Conservation (phyloP, 345 rosid genomes). For the Camelina laxa region DNA sequence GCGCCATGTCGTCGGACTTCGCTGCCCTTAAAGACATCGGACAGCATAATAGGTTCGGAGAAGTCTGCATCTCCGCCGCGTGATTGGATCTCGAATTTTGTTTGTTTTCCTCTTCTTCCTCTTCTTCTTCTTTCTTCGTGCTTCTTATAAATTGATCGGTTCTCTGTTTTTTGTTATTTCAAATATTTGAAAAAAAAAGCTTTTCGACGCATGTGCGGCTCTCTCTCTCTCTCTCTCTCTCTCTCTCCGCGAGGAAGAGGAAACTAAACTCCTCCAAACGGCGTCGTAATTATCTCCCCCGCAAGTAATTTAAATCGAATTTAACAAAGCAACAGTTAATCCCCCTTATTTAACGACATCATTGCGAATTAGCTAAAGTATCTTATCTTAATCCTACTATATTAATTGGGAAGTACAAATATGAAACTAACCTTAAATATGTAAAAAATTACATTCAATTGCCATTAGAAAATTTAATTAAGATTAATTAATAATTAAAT, state of each 20-base stretch:
- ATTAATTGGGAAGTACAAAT: no score
- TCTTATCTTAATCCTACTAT: no score
- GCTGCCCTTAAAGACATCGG: constrained; percentile 11
- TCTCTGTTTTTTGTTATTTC: neutral
- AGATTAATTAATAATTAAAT: no score
- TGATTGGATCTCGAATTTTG: constrained; percentile 20
- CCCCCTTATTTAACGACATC: no score
- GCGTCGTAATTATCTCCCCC: neutral
- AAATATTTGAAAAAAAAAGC: constrained; percentile 20
- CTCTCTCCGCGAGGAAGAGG: neutral
- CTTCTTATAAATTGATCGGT: neutral
- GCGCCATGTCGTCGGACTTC: constrained; percentile 16
- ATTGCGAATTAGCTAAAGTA: no score
- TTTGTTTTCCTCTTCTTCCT: neutral
- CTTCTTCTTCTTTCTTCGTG: neutral
- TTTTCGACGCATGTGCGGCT: neutral
- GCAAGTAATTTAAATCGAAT: no score
- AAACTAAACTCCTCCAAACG: neutral
- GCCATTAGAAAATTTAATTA: no score
- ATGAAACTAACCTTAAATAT: no score
- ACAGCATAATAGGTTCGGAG: constrained; percentile 5
- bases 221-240: no score
- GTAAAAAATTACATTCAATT: no score
- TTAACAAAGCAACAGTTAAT: no score
- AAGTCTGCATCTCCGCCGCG: constrained; percentile 35